Base-by-base conservation (phyloP, 148 eudicot species). In the Diospyros lotus region DNA sequence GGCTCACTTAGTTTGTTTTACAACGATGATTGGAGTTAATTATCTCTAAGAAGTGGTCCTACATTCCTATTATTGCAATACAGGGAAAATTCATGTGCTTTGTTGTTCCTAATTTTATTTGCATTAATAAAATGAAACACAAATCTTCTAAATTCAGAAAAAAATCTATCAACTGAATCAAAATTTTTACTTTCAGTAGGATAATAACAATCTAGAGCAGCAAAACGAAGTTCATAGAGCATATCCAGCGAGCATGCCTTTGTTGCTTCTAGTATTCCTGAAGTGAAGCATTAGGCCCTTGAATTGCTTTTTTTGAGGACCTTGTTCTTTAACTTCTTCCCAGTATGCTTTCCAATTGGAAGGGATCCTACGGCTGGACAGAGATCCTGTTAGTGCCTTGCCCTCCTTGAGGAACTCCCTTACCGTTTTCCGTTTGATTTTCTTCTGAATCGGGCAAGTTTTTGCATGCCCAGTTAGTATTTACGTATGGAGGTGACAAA, bases 401-500 rank as follows among this genome's bases (percentile, higher is more conserved):
- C 50, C 46, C 71, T 45, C 5, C 39, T 15, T 9, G 11, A 52
- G 72, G n/a, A 76, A 59, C 64, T 43, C 63, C 44, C 72, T 56
- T 73, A 17, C 64, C 67, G 50, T 64, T 75, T 80, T 72, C 80
- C 10, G 38, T 18, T 41, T 58, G 86, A 13, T 71, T 52, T 69
- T 78, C 82, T 72, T 66, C 84, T 63, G 44, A 62, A 68, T 9
- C 44, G 9, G 79, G 52, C 56, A 68, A 63, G 53, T 69, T 64
- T 76, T 72, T 81, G 13, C 70, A 41, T 44, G 72, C 77, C 39
- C 68, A 73, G 72, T 53, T 78, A 10, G 74, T 66, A 66, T 87
- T 75, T 48, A 84, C 76, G 59, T 82, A 90, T 7, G 97, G 93
- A 62, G 78, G 85, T 18, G 97, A 88, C 77, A 94, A 76, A 72